Base-by-base conservation (phyloP, 192 early-diverging fungal genomes). In the Mortierella claussenii region DNA sequence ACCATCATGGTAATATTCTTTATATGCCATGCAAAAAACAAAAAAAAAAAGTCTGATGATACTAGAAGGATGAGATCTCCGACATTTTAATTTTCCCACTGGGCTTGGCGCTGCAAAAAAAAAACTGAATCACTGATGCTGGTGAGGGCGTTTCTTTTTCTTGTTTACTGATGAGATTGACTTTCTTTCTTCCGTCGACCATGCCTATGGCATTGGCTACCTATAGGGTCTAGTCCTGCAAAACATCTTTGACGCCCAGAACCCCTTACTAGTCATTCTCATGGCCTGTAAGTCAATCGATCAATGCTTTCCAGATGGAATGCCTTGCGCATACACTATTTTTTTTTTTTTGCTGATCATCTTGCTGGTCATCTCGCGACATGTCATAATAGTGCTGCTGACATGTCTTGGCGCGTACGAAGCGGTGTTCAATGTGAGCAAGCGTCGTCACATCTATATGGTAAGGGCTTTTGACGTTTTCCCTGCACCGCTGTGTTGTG, bases 371-470 rank as follows among this genome's bases (percentile, higher is more conserved):
- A 42, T 23, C 13, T 55, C 13, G 31, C 15, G 20, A 36, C 37
- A 21, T 28, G 17, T 24, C 17, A 34, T 23, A 37, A 34, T 54
- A 88, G 87, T 83, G 18, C 49, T 84, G 3, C 80, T 94, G 20
- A 86, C 90, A 17, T 46, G 83, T 9, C 62, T 94, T 32, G 91
- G 86, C 8, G 80, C 92, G 0, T 81, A 87, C 40, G 91, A 95
- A 63, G 85, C 89, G 9, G 81, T 87, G 0, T 92, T 85, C 64
- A 91, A 91, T 83, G 84, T 87, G 50, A 82, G 88, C 17, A 92
- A 91, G 65, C 81, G 79, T 47, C 86, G 88, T 20, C 87, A 93
- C 55, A 79, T 87, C 6, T 89, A 89, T 32, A 92, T 96, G 92
- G 90, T 93, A 82, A 68, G 27, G 10, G 26, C 2, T 47, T 13